Base-by-base conservation (phyloP, 2,329 filamentous ascomycete genomes). In the Aspergillus quadrilineatus region DNA sequence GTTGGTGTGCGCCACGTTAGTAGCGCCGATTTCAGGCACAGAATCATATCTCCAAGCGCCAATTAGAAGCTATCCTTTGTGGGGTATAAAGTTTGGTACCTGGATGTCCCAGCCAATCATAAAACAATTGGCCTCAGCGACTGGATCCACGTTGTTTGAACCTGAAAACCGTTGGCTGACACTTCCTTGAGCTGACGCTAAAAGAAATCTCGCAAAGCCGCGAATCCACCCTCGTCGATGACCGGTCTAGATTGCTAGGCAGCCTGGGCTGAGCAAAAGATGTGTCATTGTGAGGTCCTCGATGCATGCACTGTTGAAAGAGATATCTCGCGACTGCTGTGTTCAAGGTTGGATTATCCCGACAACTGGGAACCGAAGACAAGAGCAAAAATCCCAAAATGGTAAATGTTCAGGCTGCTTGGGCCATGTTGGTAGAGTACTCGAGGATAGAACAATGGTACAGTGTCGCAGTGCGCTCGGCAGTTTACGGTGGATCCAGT, bases 21-120 rank as follows among this genome's bases (percentile, higher is more conserved):
- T 36, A 39, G 43, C 30, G 50, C 50, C 50, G 50, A 39, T 45
- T 30, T 53, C 50, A 53, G 50, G 43, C 50, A 47, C 50, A 41
- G 15, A 32, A 30, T 41, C 34, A 53, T 53, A 26, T 41, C 9
- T 32, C 10, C 22, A 15, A 10, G 9, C 32, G 32, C 50, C 50
- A 53, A 53, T 46, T 8, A 53, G 34, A 34, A 15, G 7, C 7
- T 39, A n/a, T 5, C 4, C 8, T 9, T 28, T 7, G 17, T 7
- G 34, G 8, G 5, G 7, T 14, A 34, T 15, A 26, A 32, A 41
- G 43, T 53, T 46, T 15, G 43, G 50, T 53, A 47, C 50, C 50
- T 53, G 50, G 28, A 22, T 37, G 3, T 2, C 3, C 0, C 4
- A 10, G 14, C 50, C 43, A 53, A 53, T 53, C 50, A 53, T 37